phyloP scores from a whole-genome alignment of 495 filamentous ascomycete species.

The Margaritispora aquatica region DNA sequence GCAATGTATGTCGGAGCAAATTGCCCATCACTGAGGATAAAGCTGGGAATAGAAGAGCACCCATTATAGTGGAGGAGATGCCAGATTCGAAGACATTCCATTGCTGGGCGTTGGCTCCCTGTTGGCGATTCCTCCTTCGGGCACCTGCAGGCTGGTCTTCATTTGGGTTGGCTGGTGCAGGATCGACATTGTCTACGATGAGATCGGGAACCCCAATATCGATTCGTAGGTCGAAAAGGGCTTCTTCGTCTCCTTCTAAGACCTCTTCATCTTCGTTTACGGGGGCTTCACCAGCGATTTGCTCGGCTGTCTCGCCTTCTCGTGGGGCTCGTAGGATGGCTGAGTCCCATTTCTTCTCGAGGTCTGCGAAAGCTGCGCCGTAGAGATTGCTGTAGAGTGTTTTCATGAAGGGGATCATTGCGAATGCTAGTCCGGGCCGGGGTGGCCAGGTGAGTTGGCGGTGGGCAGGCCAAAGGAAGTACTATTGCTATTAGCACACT shows the following conservation, averaged over 20 bases:
- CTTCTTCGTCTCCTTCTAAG: background rate
- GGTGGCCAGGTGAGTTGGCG: conserved; percentile 51
- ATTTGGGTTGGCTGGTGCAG: background rate
- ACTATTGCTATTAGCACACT: background rate
- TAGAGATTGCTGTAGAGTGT: conserved; percentile 55
- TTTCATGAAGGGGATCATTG: conserved; percentile 57
- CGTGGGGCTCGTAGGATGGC: conserved; percentile 48
- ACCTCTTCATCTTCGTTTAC: background rate
- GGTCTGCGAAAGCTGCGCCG: conserved; percentile 45
- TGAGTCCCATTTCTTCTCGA: conserved; percentile 56
- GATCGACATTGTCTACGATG: background rate
- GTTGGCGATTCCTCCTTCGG: background rate
- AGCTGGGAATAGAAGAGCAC: conserved; percentile 38
- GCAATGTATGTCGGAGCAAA: conserved; percentile 47
- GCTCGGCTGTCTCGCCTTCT: conserved; percentile 30
- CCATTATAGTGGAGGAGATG: conserved; percentile 36
- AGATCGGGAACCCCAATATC: background rate
- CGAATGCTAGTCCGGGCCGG: conserved; percentile 54
- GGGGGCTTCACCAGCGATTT: conserved; percentile 34
- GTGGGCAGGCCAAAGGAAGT: conserved; percentile 7
- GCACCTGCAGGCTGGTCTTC: background rate
- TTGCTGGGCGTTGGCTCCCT: conserved; percentile 19
- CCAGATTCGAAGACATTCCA: conserved; percentile 34
- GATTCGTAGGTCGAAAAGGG: background rate
- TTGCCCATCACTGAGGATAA: conserved; percentile 28